Base-by-base conservation (phyloP, 345 rosid species). In the Euphorbia peplus region DNA sequence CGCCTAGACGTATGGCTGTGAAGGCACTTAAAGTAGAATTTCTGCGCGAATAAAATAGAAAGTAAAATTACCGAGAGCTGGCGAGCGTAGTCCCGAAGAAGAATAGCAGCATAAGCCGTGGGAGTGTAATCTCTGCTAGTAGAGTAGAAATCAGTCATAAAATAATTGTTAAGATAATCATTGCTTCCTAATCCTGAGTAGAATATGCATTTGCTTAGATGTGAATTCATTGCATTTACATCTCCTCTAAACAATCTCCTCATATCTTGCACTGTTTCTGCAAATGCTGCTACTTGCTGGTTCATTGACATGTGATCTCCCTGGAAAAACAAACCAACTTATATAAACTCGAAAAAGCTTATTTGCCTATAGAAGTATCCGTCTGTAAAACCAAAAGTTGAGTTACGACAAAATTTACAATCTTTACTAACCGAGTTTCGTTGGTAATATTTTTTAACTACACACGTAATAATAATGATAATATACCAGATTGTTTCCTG, bases 131-230 rank as follows among this genome's bases (percentile, higher is more conserved):
- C 74, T 0, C 84, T 82, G 59, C 87, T 68, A 1, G 93, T 87
- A 30, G 91, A 58, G 73, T 90, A 89, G 82, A 89, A 90, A 37
- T 60, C 70, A 2, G 97, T 81, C 97, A 93, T 90, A 67, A 89
- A 93, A 67, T 93, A 90, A 73, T 93, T 93, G 67, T 90, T 93
- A 57, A 93, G 89, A 56, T 93, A 93, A 66, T 93, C 97, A 67
- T 93, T 93, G 63, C 98, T 93, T 63, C 96, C 98, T 86, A 93
- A 62, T 25, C 97, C 98, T 0, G 85, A 79, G 57, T 87, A 93
- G 77, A 77, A 68, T 21, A 93, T 82, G 83, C 98, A 93, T 67
- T 80, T 84, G 79, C 86, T 71, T 5, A 93, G 74, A 72, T 90
- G 79, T 78, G 71, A 71, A 65, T 64, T 79, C 0, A 87, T 73